A percentile compares a stretch with the other conserved stretches of the same genome.
Evolutionary conservation across 2,329 filamentous ascomycete genomes (phyloP).

Genomic region (Tetracladium maxilliforme): DNA sequence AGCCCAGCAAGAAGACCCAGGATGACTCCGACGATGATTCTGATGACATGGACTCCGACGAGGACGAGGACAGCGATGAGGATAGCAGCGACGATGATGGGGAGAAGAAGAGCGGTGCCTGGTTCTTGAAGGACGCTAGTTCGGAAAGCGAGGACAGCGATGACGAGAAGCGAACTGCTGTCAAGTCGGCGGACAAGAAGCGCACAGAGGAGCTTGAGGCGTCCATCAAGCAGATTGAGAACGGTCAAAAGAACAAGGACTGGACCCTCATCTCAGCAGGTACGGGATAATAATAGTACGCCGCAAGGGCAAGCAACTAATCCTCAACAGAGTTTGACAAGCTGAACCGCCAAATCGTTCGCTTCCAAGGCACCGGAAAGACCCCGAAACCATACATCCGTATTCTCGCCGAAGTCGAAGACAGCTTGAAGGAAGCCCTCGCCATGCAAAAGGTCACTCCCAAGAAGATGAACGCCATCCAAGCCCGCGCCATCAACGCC

Average conservation of each 20-base stretch:
- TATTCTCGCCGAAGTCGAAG: conserved; percentile 84
- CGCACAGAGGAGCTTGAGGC: conserved; percentile 84
- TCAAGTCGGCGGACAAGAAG: conserved; percentile 98
- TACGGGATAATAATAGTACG: conserved; percentile 26
- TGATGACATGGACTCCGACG: conserved; percentile 34
- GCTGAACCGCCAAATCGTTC: conserved; percentile 72
- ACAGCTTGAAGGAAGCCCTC: conserved; percentile 83
- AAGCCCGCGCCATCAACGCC: conserved; percentile 85
- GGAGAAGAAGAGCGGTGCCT: conserved; percentile 54
- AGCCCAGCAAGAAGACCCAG: conserved; percentile 6
- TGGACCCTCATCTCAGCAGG: conserved; percentile 86
- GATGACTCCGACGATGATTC: conserved; percentile 19
- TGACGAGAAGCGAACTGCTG: conserved; percentile 69
- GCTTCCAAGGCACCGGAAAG: conserved; percentile 63
- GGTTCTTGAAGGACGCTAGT: conserved; percentile 63
- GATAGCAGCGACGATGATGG: conserved; percentile 50
- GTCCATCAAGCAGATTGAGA: conserved; percentile 84
- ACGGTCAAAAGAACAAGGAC: conserved; percentile 93
- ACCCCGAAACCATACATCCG: conserved; percentile 87
- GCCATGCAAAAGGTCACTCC: conserved; percentile 90
- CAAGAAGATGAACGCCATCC: conserved; percentile 98
- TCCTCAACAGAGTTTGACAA: conserved; percentile 69
- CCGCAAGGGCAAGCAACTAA: conserved; percentile 8
- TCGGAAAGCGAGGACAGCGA: conserved; percentile 77
- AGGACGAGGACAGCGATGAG: conserved; percentile 36